A percentile compares a stretch with the other conserved stretches of the same genome.
These are phyloP conservation scores for Trametes villosa DNA, from an alignment of 768 basidiomycete genomes.

Conservation along the genomic window DNA sequence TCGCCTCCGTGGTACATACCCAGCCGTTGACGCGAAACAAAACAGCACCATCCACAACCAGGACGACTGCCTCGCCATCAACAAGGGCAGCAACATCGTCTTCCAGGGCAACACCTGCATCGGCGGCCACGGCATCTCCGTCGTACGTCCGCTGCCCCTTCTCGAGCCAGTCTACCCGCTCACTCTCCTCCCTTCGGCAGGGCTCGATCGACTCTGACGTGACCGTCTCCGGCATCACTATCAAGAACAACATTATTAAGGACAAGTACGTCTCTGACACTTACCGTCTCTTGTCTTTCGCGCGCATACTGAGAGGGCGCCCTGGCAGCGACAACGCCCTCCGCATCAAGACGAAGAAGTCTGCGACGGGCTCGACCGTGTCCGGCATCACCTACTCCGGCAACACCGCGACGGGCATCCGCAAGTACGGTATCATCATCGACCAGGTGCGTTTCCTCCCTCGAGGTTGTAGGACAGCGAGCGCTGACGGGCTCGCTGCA, in stretches of 20 bases:
- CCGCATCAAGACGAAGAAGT: conserved; percentile 62
- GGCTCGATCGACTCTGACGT: conserved; percentile 56
- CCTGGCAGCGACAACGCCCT: conserved; percentile 52
- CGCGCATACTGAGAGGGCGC: neutral
- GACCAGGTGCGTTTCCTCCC: conserved; percentile 48
- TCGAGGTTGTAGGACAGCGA: no score
- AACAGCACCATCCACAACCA: conserved; percentile 33
- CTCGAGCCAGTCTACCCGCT: neutral
- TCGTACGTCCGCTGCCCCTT: conserved; percentile 36
- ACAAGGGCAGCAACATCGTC: conserved; percentile 40
- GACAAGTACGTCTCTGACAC: conserved; percentile 49
- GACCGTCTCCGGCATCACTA: conserved; percentile 50
- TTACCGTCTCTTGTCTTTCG: neutral
- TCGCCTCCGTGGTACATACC: neutral
- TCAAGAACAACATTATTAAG: conserved; percentile 55
- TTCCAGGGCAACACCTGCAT: conserved; percentile 55
- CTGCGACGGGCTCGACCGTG: conserved; percentile 52
- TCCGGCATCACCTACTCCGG: conserved; percentile 53
- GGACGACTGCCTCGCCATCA: conserved; percentile 66
- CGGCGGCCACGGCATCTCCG: conserved; percentile 67
- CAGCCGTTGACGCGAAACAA: neutral
- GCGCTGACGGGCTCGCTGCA: conserved; percentile 29
- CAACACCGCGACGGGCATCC: conserved; percentile 56
- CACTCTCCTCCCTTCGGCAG: conserved; percentile 32
- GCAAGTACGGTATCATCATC: conserved; percentile 59